phyloP scores from a whole-genome alignment of 352 stramenopile genomes.

The Sclerospora graminicola region DNA sequence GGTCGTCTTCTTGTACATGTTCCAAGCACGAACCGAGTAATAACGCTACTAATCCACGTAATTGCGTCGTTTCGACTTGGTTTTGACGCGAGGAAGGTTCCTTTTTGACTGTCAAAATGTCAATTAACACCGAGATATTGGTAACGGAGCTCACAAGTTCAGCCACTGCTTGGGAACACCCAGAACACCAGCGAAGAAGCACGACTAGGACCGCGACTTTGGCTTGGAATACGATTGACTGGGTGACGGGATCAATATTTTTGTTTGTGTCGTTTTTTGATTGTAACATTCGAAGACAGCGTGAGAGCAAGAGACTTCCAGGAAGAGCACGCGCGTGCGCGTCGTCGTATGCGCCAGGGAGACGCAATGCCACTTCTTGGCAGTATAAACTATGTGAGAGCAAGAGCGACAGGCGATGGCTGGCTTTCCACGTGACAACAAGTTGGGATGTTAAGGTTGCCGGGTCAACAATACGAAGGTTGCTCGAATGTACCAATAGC shows the following conservation, averaged over 20 bases:
- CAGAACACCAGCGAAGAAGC: slow-evolving; percentile 50
- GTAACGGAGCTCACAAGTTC: slow-evolving; percentile 49
- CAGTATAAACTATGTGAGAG: slow-evolving; percentile 45
- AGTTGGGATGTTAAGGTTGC: slow-evolving; percentile 19
- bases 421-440: slow-evolving; percentile 52
- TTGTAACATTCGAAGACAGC: slow-evolving; percentile 39
- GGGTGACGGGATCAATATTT: slow-evolving; percentile 4
- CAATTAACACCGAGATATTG: slow-evolving; percentile 46
- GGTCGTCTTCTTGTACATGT: slow-evolving; percentile 12
- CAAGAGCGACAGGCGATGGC: slow-evolving; percentile 40
- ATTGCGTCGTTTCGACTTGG: slow-evolving; percentile 19
- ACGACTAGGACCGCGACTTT: slow-evolving; percentile 39
- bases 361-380: slow-evolving; percentile 57
- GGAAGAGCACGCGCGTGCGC: slow-evolving; percentile 35
- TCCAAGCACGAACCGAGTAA: slow-evolving; percentile 52
- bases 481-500: no score
- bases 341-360: slow-evolving; percentile 38
- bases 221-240: slow-evolving; percentile 41
- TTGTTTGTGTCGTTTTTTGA: neutral
- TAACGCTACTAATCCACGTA: slow-evolving; percentile 36
- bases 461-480: no score
- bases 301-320: slow-evolving; percentile 50
- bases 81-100: slow-evolving; percentile 3
- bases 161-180: slow-evolving; percentile 42
- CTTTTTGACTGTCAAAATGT: slow-evolving; percentile 14